Percentiles rank a stretch among this genome's conserved stretches.
phyloP scores from a whole-genome alignment of 768 basidiomycete genomes.

The Rubroboletus satanas region DNA sequence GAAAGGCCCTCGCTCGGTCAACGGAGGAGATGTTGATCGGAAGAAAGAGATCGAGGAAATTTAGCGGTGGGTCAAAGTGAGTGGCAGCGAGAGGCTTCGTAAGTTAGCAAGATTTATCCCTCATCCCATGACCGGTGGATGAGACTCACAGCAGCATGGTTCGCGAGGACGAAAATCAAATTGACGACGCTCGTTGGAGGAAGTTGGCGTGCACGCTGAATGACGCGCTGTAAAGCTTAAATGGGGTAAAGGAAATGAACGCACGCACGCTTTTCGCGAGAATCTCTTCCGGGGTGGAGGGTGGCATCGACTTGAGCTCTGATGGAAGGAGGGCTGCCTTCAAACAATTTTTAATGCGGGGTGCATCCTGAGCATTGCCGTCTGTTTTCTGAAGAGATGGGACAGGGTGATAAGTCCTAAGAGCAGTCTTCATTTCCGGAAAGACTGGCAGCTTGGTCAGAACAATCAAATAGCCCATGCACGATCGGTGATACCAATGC shows the following conservation, averaged over 20 bases:
- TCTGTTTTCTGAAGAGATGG: constrained; percentile 85
- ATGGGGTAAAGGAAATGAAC: not conserved
- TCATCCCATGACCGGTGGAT: not conserved
- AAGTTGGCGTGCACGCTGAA: constrained; percentile 52
- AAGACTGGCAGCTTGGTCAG: constrained; percentile 55
- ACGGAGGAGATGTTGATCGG: constrained; percentile 68
- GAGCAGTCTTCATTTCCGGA: constrained; percentile 89
- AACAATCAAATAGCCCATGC: constrained; percentile 4
- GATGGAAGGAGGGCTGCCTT: constrained; percentile 74
- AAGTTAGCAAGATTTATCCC: constrained; percentile 8
- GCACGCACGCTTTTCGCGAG: constrained; percentile 57
- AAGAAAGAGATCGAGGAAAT: constrained; percentile 83
- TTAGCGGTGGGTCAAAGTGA: constrained; percentile 72
- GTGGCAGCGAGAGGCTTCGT: constrained; percentile 53
- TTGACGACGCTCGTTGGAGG: constrained; percentile 88
- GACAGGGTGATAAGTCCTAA: constrained; percentile 86
- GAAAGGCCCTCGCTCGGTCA: constrained; percentile 73
- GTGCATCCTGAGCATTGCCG: constrained; percentile 86
- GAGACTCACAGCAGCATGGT: constrained; percentile 65
- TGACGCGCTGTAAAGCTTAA: not conserved
- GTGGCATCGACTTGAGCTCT: constrained; percentile 61
- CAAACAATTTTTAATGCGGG: constrained; percentile 86
- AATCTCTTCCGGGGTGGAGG: constrained; percentile 74
- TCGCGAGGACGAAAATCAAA: constrained; percentile 77
- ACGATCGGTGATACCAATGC: constrained; percentile 26